Base-by-base conservation (phyloP, 2,329 filamentous ascomycete species). In the Macroventuria anomochaeta region DNA sequence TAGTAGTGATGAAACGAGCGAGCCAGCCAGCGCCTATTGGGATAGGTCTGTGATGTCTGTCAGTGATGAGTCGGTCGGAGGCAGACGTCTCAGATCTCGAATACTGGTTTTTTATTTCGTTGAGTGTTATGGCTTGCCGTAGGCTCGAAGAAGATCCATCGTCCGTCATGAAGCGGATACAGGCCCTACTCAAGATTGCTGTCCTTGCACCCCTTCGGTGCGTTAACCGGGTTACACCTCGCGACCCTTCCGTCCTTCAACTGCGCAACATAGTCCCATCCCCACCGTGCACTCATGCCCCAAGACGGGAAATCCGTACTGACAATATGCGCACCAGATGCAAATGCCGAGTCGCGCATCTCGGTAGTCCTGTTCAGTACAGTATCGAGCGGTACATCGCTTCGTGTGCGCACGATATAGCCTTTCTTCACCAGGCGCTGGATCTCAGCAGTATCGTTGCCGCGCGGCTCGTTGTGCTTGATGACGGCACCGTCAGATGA, bases 361-460 rank as follows among this genome's bases (percentile, higher is more conserved):
- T 77, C 77, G 2, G 69, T 73, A 48, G 79, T 76, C 46, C 70
- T 69, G 12, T 64, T 62, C 15, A 79, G 54, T 5, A 82, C 66
- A 0, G 79, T 81, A 1, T 67, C 68, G 21, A 81, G 68, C 0
- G 80, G 79, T 21, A 76, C 72, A 64, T 83, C 80, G 3, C 78
- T 72, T 33, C 79, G 68, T 2, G 80, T 81, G 38, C 80, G 75
- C n/a, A 83, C 75, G 63, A 79, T 77, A 66, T 82, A 82, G 6
- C 76, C 76, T 8, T 77, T 78, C 42, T 68, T 65, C 18, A 82
- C 79, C 31, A 80, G 71, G 7, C 73, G 64, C 53, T 76, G 75
- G 44, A 82, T 81, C 39, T 77, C 72, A 11, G 64, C 71, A 2
- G 71, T 65, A 29, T 76, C 70, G 3, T 67, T 63, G 5, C 61